Evolutionary conservation across 495 filamentous ascomycete species (phyloP).

Genomic region (Cryomyces antarcticus): DNA sequence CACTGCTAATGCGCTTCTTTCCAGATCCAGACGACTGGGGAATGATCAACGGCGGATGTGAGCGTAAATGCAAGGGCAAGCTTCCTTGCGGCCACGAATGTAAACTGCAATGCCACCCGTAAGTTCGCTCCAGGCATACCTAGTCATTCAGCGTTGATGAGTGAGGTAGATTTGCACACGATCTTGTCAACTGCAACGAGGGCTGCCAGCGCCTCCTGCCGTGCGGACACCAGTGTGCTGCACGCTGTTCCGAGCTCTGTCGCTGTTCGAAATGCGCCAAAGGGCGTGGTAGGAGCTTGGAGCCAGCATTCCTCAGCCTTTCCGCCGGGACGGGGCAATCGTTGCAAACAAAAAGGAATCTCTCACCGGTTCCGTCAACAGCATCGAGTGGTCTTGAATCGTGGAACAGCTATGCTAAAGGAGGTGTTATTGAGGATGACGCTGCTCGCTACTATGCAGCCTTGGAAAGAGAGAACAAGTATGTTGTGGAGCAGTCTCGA

Average conservation of each 20-base stretch:
- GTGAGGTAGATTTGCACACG: slow-evolving; percentile 3
- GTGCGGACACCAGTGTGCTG: slow-evolving; percentile 7
- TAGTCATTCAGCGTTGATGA: neutral
- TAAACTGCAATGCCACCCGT: slow-evolving; percentile 27
- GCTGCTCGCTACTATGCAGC: neutral
- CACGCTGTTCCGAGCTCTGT: slow-evolving; percentile 10
- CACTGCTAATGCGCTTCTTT: slow-evolving; percentile 11
- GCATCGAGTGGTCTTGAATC: too few relatives aligned
- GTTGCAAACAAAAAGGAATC: too few relatives aligned
- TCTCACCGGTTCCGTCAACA: too few relatives aligned
- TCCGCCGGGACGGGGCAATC: neutral
- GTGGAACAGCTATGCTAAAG: neutral
- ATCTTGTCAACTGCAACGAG: slow-evolving; percentile 4
- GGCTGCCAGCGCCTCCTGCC: neutral
- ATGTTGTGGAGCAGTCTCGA: too few relatives aligned
- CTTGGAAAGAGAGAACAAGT: too few relatives aligned
- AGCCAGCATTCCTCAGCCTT: neutral
- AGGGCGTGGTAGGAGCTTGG: neutral
- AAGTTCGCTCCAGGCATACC: slow-evolving; percentile 1
- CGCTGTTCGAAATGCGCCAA: slow-evolving; percentile 6
- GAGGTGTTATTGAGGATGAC: neutral
- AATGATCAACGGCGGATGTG: slow-evolving; percentile 38
- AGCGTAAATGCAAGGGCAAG: slow-evolving; percentile 24
- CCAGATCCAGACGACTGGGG: slow-evolving; percentile 27
- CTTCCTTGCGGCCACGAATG: slow-evolving; percentile 30